Conservation (phyloP, 2,329 filamentous ascomycete genomes). For the Hyphodiscus sp. region DNA sequence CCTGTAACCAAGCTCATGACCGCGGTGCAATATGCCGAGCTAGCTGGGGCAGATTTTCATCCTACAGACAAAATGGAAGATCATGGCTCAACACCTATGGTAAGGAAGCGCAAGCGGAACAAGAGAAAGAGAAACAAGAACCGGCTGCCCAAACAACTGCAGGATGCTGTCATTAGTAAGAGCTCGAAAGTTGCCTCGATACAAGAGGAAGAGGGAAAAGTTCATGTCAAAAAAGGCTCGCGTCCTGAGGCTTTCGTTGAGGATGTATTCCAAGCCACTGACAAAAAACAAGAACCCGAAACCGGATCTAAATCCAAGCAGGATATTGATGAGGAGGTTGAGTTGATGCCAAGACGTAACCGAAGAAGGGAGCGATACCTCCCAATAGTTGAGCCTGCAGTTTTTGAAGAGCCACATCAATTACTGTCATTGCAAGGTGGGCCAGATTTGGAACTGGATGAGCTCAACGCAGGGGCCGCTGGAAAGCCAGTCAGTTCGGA, state of each 20-base stretch:
- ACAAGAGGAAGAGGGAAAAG: neutral
- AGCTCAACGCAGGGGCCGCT: neutral
- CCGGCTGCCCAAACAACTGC: conserved; percentile 6
- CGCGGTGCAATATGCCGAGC: neutral
- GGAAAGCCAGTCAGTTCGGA: neutral
- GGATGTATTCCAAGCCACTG: neutral
- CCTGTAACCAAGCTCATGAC: neutral
- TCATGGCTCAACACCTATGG: neutral
- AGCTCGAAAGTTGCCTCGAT: neutral
- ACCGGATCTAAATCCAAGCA: neutral
- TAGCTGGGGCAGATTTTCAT: neutral
- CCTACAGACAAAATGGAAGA: neutral
- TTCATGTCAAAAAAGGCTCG: neutral
- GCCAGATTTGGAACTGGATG: neutral
- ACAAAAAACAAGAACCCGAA: neutral
- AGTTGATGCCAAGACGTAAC: neutral
- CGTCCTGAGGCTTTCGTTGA: neutral
- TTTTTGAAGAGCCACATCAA: neutral
- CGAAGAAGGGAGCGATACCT: neutral
- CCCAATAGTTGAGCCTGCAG: neutral
- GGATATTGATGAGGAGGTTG: neutral
- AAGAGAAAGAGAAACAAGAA: conserved; percentile 22
- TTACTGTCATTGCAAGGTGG: neutral
- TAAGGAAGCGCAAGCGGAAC: conserved; percentile 14
- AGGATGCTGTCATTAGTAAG: neutral